Conservation (phyloP, 768 basidiomycete genomes). For the Collybiopsis luxurians region DNA sequence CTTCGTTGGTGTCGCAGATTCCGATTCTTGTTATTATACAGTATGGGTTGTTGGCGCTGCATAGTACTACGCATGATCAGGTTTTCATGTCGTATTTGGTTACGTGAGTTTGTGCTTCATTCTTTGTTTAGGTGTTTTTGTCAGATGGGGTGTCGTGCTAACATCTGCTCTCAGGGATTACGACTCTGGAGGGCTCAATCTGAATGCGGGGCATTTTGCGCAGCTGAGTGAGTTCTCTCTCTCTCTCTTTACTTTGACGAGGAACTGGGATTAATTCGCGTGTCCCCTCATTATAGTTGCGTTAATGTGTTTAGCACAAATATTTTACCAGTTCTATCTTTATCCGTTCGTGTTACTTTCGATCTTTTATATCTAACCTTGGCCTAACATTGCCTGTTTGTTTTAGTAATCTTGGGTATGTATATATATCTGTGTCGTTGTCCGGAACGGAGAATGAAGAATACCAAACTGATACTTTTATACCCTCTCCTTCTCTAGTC, state of each 20-base stretch:
- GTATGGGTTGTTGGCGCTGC: conserved; percentile 86
- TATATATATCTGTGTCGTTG: conserved; percentile 7
- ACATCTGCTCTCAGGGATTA: conserved; percentile 54
- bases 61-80: conserved; percentile 89
- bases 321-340: conserved; percentile 87
- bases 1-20: conserved; percentile 68
- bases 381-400: neutral
- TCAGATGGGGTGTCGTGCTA: conserved; percentile 15
- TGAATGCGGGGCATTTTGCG: conserved; percentile 91
- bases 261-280: conserved; percentile 5
- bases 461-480: too few species aligned
- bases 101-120: conserved; percentile 67
- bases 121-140: neutral
- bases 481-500: conserved; percentile 36
- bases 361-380: neutral
- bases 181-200: conserved; percentile 81
- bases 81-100: conserved; percentile 90
- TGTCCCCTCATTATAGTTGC: conserved; percentile 55
- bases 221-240: conserved; percentile 64
- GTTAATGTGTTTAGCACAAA: conserved; percentile 92
- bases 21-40: conserved; percentile 86
- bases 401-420: conserved; percentile 63
- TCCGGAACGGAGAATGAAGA: too few species aligned
- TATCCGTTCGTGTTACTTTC: conserved; percentile 65
- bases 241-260: neutral